Percentiles rank a stretch among this genome's conserved stretches.
phyloP scores from a whole-genome alignment of 2,329 filamentous ascomycete species.

The Trichoderma koningiopsis region DNA sequence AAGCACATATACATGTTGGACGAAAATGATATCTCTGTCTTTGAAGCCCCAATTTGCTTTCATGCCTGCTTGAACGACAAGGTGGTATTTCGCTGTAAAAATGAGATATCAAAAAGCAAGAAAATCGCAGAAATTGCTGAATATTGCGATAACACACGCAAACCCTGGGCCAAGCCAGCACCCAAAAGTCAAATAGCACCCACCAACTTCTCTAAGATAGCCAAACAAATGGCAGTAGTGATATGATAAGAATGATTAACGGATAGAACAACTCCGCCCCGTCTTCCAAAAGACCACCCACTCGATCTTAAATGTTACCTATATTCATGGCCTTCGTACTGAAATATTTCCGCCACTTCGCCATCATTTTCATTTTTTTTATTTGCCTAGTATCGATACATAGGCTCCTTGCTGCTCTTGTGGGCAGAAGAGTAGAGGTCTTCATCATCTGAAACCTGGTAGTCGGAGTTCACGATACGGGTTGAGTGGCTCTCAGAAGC shows the following conservation, averaged over 20 bases:
- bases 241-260: not conserved
- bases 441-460: constrained; percentile 41
- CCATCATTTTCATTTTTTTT: not conserved
- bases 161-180: not conserved
- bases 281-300: not conserved
- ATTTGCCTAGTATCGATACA: constrained; percentile 38
- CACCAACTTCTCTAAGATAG: not conserved
- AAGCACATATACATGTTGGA: not conserved
- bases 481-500: constrained; percentile 29
- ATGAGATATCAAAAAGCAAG: not conserved
- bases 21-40: not conserved
- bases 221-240: not conserved
- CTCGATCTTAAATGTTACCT: not conserved
- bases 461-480: constrained; percentile 18
- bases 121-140: not conserved
- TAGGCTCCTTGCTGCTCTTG: constrained; percentile 41
- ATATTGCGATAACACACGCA: not conserved
- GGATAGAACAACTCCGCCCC: not conserved
- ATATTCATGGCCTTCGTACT: not conserved
- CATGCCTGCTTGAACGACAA: not conserved
- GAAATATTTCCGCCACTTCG: not conserved
- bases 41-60: not conserved
- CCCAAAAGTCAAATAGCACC: not conserved
- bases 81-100: not conserved
- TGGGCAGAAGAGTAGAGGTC: constrained; percentile 46